Evolutionary conservation across 441 rosid genomes (phyloP), one percentile per base, ranked within the genome.

Genomic region (Adansonia rubrostipa): DNA sequence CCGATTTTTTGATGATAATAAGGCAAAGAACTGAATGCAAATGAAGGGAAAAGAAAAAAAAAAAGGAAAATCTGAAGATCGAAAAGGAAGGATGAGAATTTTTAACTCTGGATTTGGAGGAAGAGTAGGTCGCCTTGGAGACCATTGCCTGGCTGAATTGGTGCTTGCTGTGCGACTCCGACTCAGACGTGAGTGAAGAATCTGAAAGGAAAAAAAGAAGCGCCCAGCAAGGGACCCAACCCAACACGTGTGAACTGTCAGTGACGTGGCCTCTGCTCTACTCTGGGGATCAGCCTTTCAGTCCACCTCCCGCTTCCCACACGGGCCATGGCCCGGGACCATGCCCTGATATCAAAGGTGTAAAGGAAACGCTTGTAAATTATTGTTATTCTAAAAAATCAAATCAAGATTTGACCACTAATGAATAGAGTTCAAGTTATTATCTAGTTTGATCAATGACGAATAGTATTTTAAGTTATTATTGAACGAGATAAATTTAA

Each of bases 81-180:
- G 7, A 69, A 67, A 70, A 3, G 47, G 0, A 13, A 77, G 13
- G 40, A 48, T 50, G 17, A 69, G 84, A 81, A 58, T 28, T 53
- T 54, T 88, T 80, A 79, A 89, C 91, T 78, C 66, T 87, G 78
- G 80, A 78, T 80, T 85, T 86, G 45, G 89, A 76, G 78, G 88
- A 80, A 50, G 86, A 83, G 79, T 85, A 90, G 84, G 78, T 78
- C 45, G 87, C 87, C 78, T 78, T 88, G 79, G 91, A 88, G 77
- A 80, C 91, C 95, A 91, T 91, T 2, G 84, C 28, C 58, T 60
- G 79, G 63, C 75, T 5, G 75, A 17, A 9, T 28, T 20, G 79
- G 22, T 57, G 66, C 7, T 24, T 54, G 79, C 86, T 81, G 77
- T 70, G 78, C 77, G 73, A 19, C 74, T 65, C 83, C 85, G 63